phyloP scores from a whole-genome alignment of 441 rosid genomes.

The Populus hybrid region DNA sequence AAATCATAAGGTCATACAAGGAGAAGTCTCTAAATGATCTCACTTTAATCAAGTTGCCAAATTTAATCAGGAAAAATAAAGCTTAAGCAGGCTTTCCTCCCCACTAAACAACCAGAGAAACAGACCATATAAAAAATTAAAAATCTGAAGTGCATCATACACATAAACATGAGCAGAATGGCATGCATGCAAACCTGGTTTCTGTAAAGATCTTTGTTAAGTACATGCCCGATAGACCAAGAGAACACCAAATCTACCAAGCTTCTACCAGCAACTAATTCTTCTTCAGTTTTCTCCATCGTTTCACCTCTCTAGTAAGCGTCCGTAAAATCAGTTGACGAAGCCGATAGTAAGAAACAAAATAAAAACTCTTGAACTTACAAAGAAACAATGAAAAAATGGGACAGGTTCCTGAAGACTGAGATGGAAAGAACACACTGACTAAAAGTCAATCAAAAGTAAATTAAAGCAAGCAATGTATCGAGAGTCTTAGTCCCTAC shows the following conservation, averaged over 20 bases:
- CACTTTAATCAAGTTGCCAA: neutral
- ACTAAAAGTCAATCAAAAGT: neutral
- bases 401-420: neutral
- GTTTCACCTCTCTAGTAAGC: neutral
- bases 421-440: neutral
- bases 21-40: neutral
- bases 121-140: neutral
- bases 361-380: neutral
- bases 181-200: conserved; percentile 25
- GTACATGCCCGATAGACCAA: conserved; percentile 41
- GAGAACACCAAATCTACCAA: conserved; percentile 42
- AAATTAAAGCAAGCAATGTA: neutral
- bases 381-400: neutral
- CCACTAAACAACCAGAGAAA: neutral
- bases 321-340: neutral
- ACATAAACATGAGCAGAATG: neutral
- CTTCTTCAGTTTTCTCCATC: neutral
- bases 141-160: neutral
- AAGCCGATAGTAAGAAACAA: neutral
- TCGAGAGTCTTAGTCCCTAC: neutral
- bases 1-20: neutral
- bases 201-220: conserved; percentile 29
- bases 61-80: neutral
- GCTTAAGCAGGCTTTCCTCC: neutral
- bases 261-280: conserved; percentile 8